Conservation (phyloP, 345 rosid genomes). For the Brassica carinata region DNA sequence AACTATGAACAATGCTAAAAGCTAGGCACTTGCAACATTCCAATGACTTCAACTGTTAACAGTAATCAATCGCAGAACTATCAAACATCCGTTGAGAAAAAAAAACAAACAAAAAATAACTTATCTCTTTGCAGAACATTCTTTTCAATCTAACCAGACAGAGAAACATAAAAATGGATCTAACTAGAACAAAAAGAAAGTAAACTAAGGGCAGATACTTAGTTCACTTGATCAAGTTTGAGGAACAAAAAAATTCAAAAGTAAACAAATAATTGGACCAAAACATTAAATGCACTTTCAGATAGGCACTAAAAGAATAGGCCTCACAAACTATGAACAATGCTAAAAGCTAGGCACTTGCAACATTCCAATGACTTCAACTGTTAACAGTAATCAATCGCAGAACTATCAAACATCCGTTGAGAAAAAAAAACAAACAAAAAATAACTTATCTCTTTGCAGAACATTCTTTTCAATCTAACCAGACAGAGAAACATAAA, state of each 20-base stretch:
- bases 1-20: slow-evolving; percentile 32
- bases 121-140: background rate
- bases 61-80: too few relatives aligned
- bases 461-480: slow-evolving; percentile 1
- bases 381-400: too few relatives aligned
- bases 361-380: too few relatives aligned
- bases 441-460: too few relatives aligned
- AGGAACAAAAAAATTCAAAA: slow-evolving; percentile 4
- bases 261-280: slow-evolving; percentile 13
- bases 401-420: slow-evolving; percentile 39
- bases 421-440: background rate
- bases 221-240: slow-evolving; percentile 15
- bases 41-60: too few relatives aligned
- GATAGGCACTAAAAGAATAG: slow-evolving; percentile 17
- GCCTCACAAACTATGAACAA: slow-evolving; percentile 33
- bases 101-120: background rate
- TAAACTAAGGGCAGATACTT: slow-evolving; percentile 10
- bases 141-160: slow-evolving; percentile 18
- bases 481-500: slow-evolving; percentile 27
- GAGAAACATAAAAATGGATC: background rate
- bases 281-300: slow-evolving; percentile 37
- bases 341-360: slow-evolving; percentile 20
- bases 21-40: slow-evolving; percentile 32
- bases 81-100: slow-evolving; percentile 29
- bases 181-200: background rate